These are phyloP conservation scores for Aegilops tauschii DNA, from an alignment of 176 grass and related monocot species.

Conservation along the genomic window DNA sequence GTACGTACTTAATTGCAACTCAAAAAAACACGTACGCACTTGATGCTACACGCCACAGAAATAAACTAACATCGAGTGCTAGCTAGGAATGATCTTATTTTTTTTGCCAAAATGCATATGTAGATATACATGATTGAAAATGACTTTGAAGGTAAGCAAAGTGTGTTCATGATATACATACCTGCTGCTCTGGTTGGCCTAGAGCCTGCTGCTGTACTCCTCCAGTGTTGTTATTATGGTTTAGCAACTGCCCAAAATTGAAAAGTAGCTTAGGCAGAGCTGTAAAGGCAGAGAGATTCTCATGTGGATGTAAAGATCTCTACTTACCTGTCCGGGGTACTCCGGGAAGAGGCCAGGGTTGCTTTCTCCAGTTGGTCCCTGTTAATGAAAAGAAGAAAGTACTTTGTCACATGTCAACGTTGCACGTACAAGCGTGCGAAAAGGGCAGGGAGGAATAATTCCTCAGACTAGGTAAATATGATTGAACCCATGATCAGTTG, in stretches of 20 bases:
- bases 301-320: not conserved
- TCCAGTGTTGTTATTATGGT: slow-evolving; percentile 47
- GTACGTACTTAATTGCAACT: not conserved
- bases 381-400: slow-evolving; percentile 40
- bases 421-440: slow-evolving; percentile 63
- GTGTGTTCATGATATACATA: slow-evolving; percentile 19
- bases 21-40: too few relatives aligned
- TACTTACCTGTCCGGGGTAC: slow-evolving; percentile 77
- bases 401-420: slow-evolving; percentile 52
- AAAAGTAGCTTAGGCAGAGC: slow-evolving; percentile 10
- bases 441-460: slow-evolving; percentile 39
- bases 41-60: not conserved
- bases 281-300: slow-evolving; percentile 33
- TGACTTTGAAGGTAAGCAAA: slow-evolving; percentile 63
- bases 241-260: slow-evolving; percentile 52
- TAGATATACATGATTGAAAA: slow-evolving; percentile 22
- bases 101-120: not conserved
- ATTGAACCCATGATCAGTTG: slow-evolving; percentile 44
- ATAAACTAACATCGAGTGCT: not conserved
- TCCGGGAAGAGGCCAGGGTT: slow-evolving; percentile 75
- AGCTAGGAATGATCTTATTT: not conserved
- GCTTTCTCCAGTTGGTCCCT: slow-evolving; percentile 72
- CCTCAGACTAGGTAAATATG: slow-evolving; percentile 39
- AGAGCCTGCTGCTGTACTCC: slow-evolving; percentile 32
- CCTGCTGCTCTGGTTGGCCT: slow-evolving; percentile 44